A percentile compares a stretch with the other conserved stretches of the same genome.
Conservation (phyloP, 345 rosid genomes). For the Clarkia xantiana region DNA sequence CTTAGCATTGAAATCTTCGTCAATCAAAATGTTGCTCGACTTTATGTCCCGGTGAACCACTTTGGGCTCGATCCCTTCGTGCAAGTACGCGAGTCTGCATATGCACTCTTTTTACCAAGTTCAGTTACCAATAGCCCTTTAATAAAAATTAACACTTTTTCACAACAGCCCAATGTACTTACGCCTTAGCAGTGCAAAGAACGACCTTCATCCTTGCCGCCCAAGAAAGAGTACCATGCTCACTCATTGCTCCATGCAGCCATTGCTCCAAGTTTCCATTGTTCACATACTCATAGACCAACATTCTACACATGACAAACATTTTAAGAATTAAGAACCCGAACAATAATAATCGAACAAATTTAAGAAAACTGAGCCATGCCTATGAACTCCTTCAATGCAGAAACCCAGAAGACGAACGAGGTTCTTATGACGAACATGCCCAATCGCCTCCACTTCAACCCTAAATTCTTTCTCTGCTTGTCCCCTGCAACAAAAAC, state of each 20-base stretch:
- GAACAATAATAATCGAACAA: too few relatives aligned
- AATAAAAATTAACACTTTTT: too few relatives aligned
- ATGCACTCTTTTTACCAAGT: neutral
- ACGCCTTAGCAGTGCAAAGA: constrained; percentile 77
- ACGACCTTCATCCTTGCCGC: constrained; percentile 74
- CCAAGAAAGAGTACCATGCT: constrained; percentile 58
- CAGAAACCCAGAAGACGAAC: constrained; percentile 89
- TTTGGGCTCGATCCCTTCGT: constrained; percentile 96
- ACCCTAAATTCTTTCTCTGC: constrained; percentile 94
- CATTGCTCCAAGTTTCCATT: constrained; percentile 82
- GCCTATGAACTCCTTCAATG: constrained; percentile 91
- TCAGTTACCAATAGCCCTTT: too few relatives aligned
- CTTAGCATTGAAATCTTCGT: constrained; percentile 68
- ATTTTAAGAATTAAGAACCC: too few relatives aligned
- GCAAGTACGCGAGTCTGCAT: constrained; percentile 91
- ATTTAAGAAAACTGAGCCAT: constrained; percentile 8
- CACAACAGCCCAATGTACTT: constrained; percentile 28
- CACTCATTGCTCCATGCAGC: constrained; percentile 63
- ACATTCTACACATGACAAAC: constrained; percentile 29
- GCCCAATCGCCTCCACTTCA: constrained; percentile 98
- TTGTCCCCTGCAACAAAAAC: constrained; percentile 50
- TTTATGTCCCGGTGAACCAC: constrained; percentile 93
- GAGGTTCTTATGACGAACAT: constrained; percentile 90
- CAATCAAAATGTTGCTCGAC: constrained; percentile 90
- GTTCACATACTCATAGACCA: constrained; percentile 78